A percentile compares a stretch with the other conserved stretches of the same genome.
Evolutionary conservation across 164 flowering plant species (phyloP).

Genomic region (Umbilicus rupestris): DNA sequence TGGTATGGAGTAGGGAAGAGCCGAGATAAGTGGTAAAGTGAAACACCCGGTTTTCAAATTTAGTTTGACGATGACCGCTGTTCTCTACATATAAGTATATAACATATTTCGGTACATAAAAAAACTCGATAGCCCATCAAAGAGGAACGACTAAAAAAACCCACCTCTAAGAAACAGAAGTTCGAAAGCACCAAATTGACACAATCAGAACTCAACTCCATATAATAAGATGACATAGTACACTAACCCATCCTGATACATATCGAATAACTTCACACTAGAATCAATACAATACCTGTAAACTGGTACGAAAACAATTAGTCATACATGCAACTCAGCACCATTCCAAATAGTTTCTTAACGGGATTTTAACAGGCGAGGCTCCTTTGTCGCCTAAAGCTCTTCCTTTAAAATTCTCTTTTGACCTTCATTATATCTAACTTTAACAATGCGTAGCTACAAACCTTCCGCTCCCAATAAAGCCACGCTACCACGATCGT

Average conservation of each 20-base stretch:
- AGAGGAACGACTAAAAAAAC: no score
- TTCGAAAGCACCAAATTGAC: no score
- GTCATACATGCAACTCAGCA: not conserved
- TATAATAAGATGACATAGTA: no score
- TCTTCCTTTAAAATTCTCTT: no score
- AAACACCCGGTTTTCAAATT: not conserved
- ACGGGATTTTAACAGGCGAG: not conserved
- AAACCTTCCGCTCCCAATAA: not conserved
- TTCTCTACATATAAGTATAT: not conserved
- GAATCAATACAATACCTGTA: no score
- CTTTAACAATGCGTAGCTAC: not conserved
- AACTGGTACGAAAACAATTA: not conserved
- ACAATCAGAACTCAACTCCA: no score
- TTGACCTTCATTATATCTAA: not conserved
- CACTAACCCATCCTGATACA: no score
- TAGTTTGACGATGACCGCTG: not conserved
- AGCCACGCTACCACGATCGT: not conserved
- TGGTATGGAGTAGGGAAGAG: conserved; percentile 65
- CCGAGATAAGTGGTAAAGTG: conserved; percentile 47
- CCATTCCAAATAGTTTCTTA: not conserved
- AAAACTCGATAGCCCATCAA: no score
- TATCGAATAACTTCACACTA: no score
- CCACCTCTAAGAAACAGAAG: no score
- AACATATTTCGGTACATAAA: no score
- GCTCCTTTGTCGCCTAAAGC: not conserved